A percentile compares a stretch with the other conserved stretches of the same genome.
Conservation (phyloP, 352 stramenopile species). For the Phytophthora pseudosyringae region DNA sequence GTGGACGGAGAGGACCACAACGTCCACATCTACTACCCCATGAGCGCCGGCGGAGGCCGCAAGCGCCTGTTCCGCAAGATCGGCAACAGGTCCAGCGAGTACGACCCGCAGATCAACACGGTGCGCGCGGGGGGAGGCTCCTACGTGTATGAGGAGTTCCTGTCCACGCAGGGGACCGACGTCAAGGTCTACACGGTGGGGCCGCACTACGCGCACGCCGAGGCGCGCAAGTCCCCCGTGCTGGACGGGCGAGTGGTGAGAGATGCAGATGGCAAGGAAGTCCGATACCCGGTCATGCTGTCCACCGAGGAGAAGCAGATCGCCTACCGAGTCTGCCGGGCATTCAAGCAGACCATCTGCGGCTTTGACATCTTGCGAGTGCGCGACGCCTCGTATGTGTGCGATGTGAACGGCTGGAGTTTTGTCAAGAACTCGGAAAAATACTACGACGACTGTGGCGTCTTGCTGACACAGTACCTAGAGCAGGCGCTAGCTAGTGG, state of each 20-base stretch:
- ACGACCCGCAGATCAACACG: constrained; percentile 96
- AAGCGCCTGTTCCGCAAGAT: constrained; percentile 99
- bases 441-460: constrained; percentile 99
- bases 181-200: constrained; percentile 99
- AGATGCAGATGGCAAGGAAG: constrained; percentile 98
- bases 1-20: constrained; percentile 99
- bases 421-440: constrained; percentile 99
- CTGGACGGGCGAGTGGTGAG: constrained; percentile 98
- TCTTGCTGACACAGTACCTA: constrained; percentile 91
- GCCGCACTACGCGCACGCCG: constrained; percentile 98
- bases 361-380: constrained; percentile 99
- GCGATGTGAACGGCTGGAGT: constrained; percentile 99
- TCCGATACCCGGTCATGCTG: constrained; percentile 99
- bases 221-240: constrained; percentile 99
- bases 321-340: constrained; percentile 87
- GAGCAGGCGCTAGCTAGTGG: constrained; percentile 60
- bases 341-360: constrained; percentile 95
- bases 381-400: constrained; percentile 95
- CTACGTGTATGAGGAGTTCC: constrained; percentile 99
- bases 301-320: constrained; percentile 99
- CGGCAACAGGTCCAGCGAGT: constrained; percentile 92
- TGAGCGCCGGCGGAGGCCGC: constrained; percentile 97
- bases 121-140: constrained; percentile 90
- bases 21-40: constrained; percentile 99
- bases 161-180: constrained; percentile 99